Evolutionary conservation across 495 filamentous ascomycete genomes (phyloP).

Genomic region (Copromyces sp.): DNA sequence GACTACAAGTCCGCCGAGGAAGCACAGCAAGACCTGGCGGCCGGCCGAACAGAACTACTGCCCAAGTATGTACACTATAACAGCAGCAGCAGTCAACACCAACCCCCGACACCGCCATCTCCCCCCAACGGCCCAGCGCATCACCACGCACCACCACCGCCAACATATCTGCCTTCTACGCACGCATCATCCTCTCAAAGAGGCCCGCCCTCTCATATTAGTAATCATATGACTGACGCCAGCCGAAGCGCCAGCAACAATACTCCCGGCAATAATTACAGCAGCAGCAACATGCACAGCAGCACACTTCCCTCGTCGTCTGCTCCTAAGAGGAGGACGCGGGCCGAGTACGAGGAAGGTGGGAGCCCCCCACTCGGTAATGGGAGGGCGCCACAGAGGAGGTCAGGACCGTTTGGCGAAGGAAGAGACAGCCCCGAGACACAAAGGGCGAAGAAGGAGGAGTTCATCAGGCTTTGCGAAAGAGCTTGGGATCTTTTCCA

Average conservation of each 20-base stretch:
- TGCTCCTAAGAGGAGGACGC: slow-evolving; percentile 51
- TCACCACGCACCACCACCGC: not conserved
- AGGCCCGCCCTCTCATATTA: not conserved
- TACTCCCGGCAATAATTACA: slow-evolving; percentile 1
- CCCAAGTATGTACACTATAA: slow-evolving; percentile 93
- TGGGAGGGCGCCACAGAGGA: slow-evolving; percentile 45
- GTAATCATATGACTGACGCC: slow-evolving; percentile 23
- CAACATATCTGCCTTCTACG: not conserved
- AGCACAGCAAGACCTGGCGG: slow-evolving; percentile 78
- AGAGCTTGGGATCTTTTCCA: slow-evolving; percentile 96
- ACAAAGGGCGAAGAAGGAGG: slow-evolving; percentile 83
- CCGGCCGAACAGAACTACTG: slow-evolving; percentile 80
- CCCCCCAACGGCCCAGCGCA: slow-evolving; percentile 34
- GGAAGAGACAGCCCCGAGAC: slow-evolving; percentile 74
- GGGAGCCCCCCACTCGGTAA: slow-evolving; percentile 65
- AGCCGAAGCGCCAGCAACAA: slow-evolving; percentile 36
- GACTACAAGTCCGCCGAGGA: slow-evolving; percentile 96
- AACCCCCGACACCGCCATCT: slow-evolving; percentile 86
- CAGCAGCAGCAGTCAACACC: slow-evolving; percentile 56
- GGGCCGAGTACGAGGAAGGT: slow-evolving; percentile 86
- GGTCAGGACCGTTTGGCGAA: slow-evolving; percentile 63
- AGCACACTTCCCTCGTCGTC: not conserved
- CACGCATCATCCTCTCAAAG: slow-evolving; percentile 15
- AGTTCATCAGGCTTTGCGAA: slow-evolving; percentile 79
- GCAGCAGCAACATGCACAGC: slow-evolving; percentile 2